Evolutionary conservation across 306 rosid genomes (phyloP).

Genomic region (Medicago lupulina): DNA sequence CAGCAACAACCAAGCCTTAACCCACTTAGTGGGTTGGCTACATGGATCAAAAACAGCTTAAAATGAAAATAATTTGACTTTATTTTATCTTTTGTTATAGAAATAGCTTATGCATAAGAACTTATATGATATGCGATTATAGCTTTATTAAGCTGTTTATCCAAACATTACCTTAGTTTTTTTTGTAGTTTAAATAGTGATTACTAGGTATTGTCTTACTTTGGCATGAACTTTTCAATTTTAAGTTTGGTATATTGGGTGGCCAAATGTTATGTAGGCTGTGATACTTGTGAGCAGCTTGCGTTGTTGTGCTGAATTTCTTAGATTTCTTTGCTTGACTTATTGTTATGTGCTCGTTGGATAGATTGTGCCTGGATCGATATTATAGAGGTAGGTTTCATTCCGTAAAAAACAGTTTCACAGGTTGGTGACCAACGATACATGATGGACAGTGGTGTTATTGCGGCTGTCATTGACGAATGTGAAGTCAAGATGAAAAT

Average conservation of each 20-base stretch:
- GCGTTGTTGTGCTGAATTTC: constrained; percentile 36
- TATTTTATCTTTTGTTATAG: background rate
- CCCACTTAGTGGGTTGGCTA: too few relatives aligned
- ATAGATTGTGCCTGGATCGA: constrained; percentile 15
- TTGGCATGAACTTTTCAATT: constrained; percentile 1
- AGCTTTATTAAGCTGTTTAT: background rate
- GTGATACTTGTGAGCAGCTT: constrained; percentile 14
- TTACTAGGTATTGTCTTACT: constrained; percentile 1
- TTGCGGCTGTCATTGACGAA: constrained; percentile 1
- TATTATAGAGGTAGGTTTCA: constrained; percentile 14
- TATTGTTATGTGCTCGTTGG: constrained; percentile 31
- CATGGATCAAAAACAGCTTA: too few relatives aligned
- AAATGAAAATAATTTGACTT: background rate
- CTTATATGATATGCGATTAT: background rate
- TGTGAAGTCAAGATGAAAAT: constrained; percentile 34
- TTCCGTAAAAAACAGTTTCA: background rate
- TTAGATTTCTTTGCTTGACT: constrained; percentile 16
- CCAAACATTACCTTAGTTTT: background rate
- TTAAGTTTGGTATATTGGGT: constrained; percentile 9
- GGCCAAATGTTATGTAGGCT: constrained; percentile 22
- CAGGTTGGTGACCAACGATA: constrained; percentile 14
- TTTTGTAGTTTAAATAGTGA: background rate
- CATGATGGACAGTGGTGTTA: constrained; percentile 10
- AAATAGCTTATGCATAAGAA: background rate
- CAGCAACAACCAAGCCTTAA: too few relatives aligned